A percentile compares a stretch with the other conserved stretches of the same genome.
Conservation (phyloP, 129 eudicot species). For the Oenanthe sinensis region DNA sequence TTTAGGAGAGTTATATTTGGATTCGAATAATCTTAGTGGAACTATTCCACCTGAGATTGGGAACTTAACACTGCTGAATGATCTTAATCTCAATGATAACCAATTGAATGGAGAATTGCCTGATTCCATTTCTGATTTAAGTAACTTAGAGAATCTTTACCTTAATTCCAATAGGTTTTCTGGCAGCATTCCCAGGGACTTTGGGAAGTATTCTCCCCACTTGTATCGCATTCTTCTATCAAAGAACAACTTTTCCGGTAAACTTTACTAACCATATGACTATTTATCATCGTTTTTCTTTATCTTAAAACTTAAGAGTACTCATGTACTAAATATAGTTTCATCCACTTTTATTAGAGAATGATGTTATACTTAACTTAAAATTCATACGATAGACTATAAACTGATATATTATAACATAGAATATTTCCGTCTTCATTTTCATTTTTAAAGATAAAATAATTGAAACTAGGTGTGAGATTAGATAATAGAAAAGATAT, state of each 20-base stretch:
- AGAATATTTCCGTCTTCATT: too few species aligned
- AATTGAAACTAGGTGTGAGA: constrained; percentile 25
- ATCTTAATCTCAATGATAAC: constrained; percentile 40
- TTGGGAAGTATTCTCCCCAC: constrained; percentile 18
- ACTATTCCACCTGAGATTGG: constrained; percentile 47
- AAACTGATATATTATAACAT: too few species aligned
- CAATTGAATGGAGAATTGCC: constrained; percentile 28
- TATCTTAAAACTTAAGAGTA: too few species aligned
- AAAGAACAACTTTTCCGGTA: constrained; percentile 45
- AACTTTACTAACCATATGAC: constrained; percentile 51
- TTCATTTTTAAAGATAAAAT: too few species aligned
- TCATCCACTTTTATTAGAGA: too few species aligned
- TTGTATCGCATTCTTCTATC: constrained; percentile 36
- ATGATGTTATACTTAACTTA: too few species aligned
- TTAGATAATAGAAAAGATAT: too few species aligned
- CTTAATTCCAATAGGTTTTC: constrained; percentile 21
- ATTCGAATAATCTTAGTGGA: constrained; percentile 51
- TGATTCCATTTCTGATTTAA: constrained; percentile 34
- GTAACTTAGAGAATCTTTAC: constrained; percentile 17
- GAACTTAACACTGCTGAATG: constrained; percentile 32
- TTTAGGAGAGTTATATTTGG: constrained; percentile 30
- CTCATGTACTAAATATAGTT: too few species aligned
- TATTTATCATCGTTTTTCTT: too few species aligned
- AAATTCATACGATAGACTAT: too few species aligned
- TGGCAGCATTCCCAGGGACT: constrained; percentile 37